These are phyloP conservation scores for Botrytis cinerea DNA, from an alignment of 2,329 filamentous ascomycete genomes.

Conservation along the genomic window DNA sequence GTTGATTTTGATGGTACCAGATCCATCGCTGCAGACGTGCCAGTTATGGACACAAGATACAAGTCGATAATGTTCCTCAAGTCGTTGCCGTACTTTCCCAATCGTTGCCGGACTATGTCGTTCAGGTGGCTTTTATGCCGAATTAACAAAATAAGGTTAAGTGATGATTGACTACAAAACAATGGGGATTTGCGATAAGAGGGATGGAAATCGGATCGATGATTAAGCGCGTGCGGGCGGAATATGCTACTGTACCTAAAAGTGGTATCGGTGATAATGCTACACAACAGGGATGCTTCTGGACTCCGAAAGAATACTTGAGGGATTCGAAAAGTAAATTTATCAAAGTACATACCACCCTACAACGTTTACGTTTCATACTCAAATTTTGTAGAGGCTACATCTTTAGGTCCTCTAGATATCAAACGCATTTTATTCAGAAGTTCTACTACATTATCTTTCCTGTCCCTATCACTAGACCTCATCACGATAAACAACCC, in stretches of 20 bases:
- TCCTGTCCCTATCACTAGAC: background rate
- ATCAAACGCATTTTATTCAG: background rate
- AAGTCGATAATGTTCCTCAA: background rate
- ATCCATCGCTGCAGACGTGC: slow-evolving; percentile 23
- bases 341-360: background rate
- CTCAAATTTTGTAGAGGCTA: background rate
- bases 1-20: slow-evolving; percentile 11
- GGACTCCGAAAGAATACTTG: background rate
- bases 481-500: slow-evolving; percentile 12
- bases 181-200: slow-evolving; percentile 3
- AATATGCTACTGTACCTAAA: background rate
- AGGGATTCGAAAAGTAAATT: background rate
- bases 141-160: background rate
- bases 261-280: slow-evolving; percentile 10
- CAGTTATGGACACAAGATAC: background rate
- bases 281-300: slow-evolving; percentile 5
- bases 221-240: background rate
- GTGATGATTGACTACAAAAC: background rate
- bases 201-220: background rate
- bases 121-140: background rate
- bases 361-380: background rate
- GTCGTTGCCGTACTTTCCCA: background rate
- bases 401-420: background rate
- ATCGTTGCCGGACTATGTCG: background rate
- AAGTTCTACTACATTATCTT: background rate